Base-by-base conservation (phyloP, 164 flowering plant species). In the Tinospora cordifolia region DNA sequence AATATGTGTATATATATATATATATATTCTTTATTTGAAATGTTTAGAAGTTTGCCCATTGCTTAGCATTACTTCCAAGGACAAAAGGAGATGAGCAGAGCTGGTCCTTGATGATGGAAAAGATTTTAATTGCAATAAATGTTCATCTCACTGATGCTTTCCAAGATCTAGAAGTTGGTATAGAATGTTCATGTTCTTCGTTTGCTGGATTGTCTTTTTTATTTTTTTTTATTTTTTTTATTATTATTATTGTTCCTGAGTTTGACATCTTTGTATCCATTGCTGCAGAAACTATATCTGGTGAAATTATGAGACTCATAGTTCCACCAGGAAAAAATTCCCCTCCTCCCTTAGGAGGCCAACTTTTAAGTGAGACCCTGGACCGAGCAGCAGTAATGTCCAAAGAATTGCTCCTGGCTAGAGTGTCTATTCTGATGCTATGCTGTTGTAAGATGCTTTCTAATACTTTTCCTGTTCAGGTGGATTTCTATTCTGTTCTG, bases 131-230 rank as follows among this genome's bases (percentile, higher is more conserved):
- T n/a, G 74, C 80, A 19, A 62, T 89, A 47, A 88, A 87, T 73
- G 66, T 11, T 63, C 78, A 81, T 64, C 72, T 93, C 72, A 86
- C 78, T 79, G 85, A 79, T 75, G 80, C 78, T 46, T 89, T 93
- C 66, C 88, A 87, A 79, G 92, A 95, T 66, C 75, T 89, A 36
- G 97, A 91, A 77, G 91, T 86, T 82, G 98, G 98, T 90, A 84
- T 36, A 46, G 22, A 21, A 19, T 66, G 54, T 26, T 12, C 25
- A 22, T 60, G n/a, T 62, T n/a, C 39, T 70, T 34, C 47, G 62
- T 30, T 15, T 67, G 63, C 13, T 70, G 44, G 36, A 47, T 66
- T 13, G 41, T 34, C 2, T 22, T 46, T 57, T 69, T 69, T 40
- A 15, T n/a, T n/a, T n/a, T n/a, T n/a, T n/a, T n/a, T n/a, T n/a